Evolutionary conservation across 306 rosid species (phyloP).

Genomic region (Acacia acuminata): DNA sequence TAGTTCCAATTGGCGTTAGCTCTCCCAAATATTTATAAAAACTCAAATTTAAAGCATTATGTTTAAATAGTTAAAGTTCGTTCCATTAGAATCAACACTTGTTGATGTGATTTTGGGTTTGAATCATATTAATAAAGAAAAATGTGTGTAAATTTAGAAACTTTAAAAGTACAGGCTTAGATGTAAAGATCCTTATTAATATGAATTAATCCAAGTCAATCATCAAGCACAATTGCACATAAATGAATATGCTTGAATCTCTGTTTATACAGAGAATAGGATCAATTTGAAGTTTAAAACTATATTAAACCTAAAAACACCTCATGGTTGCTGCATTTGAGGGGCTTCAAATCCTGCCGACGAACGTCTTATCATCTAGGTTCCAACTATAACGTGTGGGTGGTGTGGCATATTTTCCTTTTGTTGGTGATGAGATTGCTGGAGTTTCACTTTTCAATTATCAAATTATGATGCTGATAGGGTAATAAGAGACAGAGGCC

Average conservation of each 20-base stretch:
- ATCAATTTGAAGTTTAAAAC: neutral
- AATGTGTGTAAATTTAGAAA: neutral
- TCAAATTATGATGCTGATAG: neutral
- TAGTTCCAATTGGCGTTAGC: no score
- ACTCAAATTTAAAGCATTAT: no score
- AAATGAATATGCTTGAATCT: neutral
- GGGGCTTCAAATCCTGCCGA: neutral
- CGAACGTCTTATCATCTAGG: neutral
- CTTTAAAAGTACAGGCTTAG: neutral
- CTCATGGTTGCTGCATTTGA: neutral
- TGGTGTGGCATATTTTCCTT: neutral
- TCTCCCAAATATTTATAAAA: no score
- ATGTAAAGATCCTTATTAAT: neutral
- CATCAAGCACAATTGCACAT: neutral
- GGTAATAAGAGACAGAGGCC: slow-evolving; percentile 1
- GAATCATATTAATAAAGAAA: neutral
- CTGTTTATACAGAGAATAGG: neutral
- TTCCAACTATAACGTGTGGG: neutral
- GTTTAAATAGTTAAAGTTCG: no score
- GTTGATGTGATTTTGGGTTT: neutral
- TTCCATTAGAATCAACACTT: no score
- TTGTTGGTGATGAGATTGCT: neutral
- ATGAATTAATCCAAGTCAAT: neutral
- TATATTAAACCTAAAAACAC: neutral
- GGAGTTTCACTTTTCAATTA: neutral